Base-by-base conservation (phyloP, 2,329 filamentous ascomycete genomes). In the Daldinia sp. region DNA sequence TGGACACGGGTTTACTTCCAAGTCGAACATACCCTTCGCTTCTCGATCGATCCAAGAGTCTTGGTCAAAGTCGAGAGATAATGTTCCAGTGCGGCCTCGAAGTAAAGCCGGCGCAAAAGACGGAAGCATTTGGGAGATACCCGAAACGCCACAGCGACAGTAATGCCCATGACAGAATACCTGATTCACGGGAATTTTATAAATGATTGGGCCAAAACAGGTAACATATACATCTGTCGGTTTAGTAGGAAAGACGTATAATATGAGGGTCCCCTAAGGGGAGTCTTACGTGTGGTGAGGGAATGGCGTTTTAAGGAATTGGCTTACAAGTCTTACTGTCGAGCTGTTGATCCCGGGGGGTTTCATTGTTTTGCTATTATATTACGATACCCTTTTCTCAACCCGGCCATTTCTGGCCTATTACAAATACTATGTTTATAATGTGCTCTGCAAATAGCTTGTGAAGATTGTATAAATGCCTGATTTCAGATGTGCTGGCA, bases 1-100 rank as follows among this genome's bases (percentile, higher is more conserved):
- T 7, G 70, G 70, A 0, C 71, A 73, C 32, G 58, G 55, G 9
- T 73, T 73, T 23, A 72, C 70, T 2, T 51, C 72, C 2, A 73
- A 66, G 1, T 73, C 72, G 10, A 66, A 11, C 17, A 73, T 73
- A 6, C 71, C 72, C 2, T 74, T 74, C 50, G 63, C 71, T 6
- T 60, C 71, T 0, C 61, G 35, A 15, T 55, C 65, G 7, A 50
- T 23, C 27, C 58, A 62, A 25, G 55, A 59, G 25, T 35, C 61
- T n/a, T 57, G 23, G 15, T 39, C 60, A 3, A 59, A 59, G 19
- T 61, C 59, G 17, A 58, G 39, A 32, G 62, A 66, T 23, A 55
- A 59, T 45, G 48, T 59, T 30, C 61, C 66, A 17, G 21, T 27
- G 35, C 66, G 13, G 23, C 60, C 61, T 17, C 37, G 48, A 13